These are phyloP conservation scores for Fusarium hainanense DNA, from an alignment of 2,329 filamentous ascomycete species.

Conservation along the genomic window DNA sequence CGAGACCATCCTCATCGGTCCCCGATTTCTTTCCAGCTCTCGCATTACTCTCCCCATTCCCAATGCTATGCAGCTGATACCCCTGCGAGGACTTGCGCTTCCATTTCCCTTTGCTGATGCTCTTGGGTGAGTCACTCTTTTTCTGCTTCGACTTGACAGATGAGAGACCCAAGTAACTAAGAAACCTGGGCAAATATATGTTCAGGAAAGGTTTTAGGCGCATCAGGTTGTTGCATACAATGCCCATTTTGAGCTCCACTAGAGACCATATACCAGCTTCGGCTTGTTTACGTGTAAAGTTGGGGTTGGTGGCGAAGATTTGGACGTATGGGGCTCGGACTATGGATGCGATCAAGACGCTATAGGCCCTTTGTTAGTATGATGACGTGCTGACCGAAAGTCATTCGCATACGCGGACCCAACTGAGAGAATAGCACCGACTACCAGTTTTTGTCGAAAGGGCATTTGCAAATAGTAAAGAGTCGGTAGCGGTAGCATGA, in stretches of 20 bases:
- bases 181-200: background rate
- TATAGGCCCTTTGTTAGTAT: background rate
- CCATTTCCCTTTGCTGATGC: background rate
- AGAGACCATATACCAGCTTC: background rate
- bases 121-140: background rate
- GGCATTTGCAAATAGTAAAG: background rate
- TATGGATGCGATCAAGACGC: background rate
- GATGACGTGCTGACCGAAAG: background rate
- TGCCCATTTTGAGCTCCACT: slow-evolving; percentile 2
- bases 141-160: background rate
- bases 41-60: background rate
- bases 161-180: background rate
- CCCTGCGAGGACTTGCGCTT: background rate
- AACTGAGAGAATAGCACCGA: background rate
- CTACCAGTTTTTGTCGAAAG: background rate
- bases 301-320: background rate
- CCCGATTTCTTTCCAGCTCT: background rate
- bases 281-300: slow-evolving; percentile 5
- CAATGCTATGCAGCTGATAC: background rate
- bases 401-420: background rate
- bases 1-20: background rate
- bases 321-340: slow-evolving; percentile 3
- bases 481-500: background rate
- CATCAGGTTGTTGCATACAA: slow-evolving; percentile 1
- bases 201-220: background rate